Evolutionary conservation across 352 stramenopile species (phyloP), one percentile per base, ranked within the genome.

Genomic region (Peronospora farinosa): DNA sequence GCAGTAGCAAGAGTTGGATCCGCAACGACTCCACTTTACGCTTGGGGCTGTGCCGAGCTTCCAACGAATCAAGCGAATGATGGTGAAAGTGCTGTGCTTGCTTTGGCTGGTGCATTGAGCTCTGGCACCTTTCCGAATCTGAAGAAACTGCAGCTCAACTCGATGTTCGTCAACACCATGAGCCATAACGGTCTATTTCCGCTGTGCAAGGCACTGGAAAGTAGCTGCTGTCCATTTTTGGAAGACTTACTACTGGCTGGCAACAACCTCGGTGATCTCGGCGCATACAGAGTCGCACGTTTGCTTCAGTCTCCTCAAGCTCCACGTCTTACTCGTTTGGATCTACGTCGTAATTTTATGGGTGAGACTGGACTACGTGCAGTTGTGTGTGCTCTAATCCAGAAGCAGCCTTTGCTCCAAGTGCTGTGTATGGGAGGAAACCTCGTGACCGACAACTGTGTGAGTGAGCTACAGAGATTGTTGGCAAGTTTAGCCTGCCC

Each of bases 401-500:
- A 59, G 3, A 52, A 53, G 32, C 16, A 44, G 9, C 17, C 17
- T 30, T 67, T 65, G 38, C 71, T 87, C 32, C 66, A 84, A 61
- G 83, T 80, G 41, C 54, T 92, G 25, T 89, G 80, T 51, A 68
- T 92, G 61, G 80, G 80, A 11, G 80, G 80, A 27, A 91, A 91
- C 62, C 62, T 91, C 43, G 74, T 91, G 57, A 88, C 80, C 8
- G 78, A 91, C 62, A 87, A 85, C 52, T 83, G 75, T 40, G 80
- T 86, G 15, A 31, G 47, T 5, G 59, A 78, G 13, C 44, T 88
- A 23, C 69, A 74, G 16, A 56, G 41, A 8, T 42, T 88, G 43
- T 37, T 88, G 8, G 44, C 52, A 3, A 56, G 55, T 11, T 54
- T 57, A 2, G 25, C 56, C 6, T 87, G 72, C 40, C 69, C 75